These are phyloP conservation scores for Myriosclerotinia curreyana DNA, from an alignment of 2,329 filamentous ascomycete genomes.

Conservation along the genomic window DNA sequence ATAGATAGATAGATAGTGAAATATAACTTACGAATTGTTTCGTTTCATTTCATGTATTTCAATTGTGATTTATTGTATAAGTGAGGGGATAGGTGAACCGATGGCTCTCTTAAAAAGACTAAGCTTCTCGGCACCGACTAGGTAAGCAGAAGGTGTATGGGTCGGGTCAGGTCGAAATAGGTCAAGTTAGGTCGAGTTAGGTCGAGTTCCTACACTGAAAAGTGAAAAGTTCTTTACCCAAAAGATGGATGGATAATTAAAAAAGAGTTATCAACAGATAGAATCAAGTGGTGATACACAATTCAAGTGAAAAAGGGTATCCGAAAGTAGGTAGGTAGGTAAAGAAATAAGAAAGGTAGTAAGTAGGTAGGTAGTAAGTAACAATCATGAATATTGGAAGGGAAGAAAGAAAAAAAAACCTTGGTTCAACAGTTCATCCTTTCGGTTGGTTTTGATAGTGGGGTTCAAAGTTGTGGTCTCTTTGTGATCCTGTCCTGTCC, in stretches of 20 bases:
- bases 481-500: slow-evolving; percentile 1
- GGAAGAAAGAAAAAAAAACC: background rate
- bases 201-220: background rate
- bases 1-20: background rate
- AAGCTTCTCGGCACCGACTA: background rate
- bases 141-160: background rate
- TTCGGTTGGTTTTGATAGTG: slow-evolving; percentile 1
- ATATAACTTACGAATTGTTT: background rate
- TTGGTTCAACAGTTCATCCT: background rate
- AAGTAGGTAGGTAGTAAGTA: background rate
- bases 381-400: background rate
- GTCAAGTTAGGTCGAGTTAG: background rate
- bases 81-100: too few species aligned
- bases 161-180: too few species aligned
- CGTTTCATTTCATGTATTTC: background rate
- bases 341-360: background rate
- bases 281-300: background rate
- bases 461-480: slow-evolving; percentile 13
- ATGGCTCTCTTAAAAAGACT: background rate
- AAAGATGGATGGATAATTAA: too few species aligned
- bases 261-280: background rate
- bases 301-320: slow-evolving; percentile 11
- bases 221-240: too few species aligned
- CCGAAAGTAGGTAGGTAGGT: background rate
- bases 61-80: background rate